Evolutionary conservation across 2,329 filamentous ascomycete genomes (phyloP), one percentile per base, ranked within the genome.

Genomic region (Arachnopeziza araneosa): DNA sequence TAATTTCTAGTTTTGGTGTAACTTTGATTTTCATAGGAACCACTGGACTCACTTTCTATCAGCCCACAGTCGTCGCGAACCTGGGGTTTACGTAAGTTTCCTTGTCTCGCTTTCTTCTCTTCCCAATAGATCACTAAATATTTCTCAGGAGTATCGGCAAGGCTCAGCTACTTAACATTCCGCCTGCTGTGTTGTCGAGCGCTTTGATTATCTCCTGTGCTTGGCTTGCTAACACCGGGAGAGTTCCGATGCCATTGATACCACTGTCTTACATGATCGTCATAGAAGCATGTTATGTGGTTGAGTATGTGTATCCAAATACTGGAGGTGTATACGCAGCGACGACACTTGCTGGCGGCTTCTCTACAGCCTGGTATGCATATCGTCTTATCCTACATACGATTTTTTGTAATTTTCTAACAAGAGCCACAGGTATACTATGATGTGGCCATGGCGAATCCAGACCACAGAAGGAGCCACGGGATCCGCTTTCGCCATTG

Each of bases 281-380:
- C 14, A 78, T 80, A 30, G 66, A 77, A 12, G 73, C 72, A 14
- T 79, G 78, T 54, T 80, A 80, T 64, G 73, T 70, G 3, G 77
- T 80, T 0, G 68, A 80, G 17, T 73, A 77, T 8, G 76, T 73
- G 0, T 80, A 77, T 62, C 78, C 79, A 1, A 77, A 68, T 64
- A 76, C 71, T 36, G 78, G 77, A 6, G 78, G 70, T 1, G 75
- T 81, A 0, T 81, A 80, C 53, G 76, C 78, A 0, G 36, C 36
- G 17, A 44, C 36, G 17, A 44, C 36, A 44, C 78, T 80, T 26
- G 77, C 73, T 6, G 76, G 76, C 52, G 75, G 74, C 0, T 71
- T 79, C 12, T 73, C 76, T 0, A 69, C 73, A 1, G 73, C 75
- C 1, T 79, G 77, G 57, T 81, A 73, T 12, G 36, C 36, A 44